Base-by-base conservation (phyloP, 371 early-diverging fungal species). In the Mortierella sp. region DNA sequence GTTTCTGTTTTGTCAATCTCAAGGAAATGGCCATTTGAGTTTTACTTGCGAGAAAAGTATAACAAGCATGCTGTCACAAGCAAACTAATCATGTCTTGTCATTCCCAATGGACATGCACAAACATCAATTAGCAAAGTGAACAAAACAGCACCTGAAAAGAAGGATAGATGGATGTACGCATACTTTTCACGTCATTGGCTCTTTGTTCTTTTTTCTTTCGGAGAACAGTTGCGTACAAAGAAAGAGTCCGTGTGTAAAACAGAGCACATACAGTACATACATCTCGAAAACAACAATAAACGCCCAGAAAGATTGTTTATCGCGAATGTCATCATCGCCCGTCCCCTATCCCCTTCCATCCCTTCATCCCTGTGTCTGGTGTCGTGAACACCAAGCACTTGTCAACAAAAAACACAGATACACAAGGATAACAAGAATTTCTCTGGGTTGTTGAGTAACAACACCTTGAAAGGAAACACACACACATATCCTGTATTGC, bases 221-320 rank as follows among this genome's bases (percentile, higher is more conserved):
- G 68, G 68, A 68, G 38, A 68, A 68, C 7, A 51, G 51, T 51
- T 21, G 8, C 12, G 8, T 38, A 21, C 41, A 21, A 68, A 68
- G 35, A 41, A 68, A 41, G 10, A 8, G 68, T 68, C 68, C 38
- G 68, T 68, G 68, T 68, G 68, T 68, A 68, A 68, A 63, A 63
- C 12, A 68, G 68, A 68, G 68, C 68, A 35, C 65, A 6, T 58
- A 27, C 29, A 58, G 2, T 58, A 27, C 29, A 58, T 35, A 32
- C 63, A 35, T 63, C 32, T 35, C 18, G 18, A 63, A 60, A 63
- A 63, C 35, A 32, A 35, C 63, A 11, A 32, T 5, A 35, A 63
- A 63, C 35, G 29, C 63, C 63, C 63, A 63, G 24, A 35, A 38
- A 24, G 68, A 11, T 38, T 65, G 65, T 68, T 11, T 38, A 68